Evolutionary conservation across 371 early-diverging fungal species (phyloP), one percentile per base, ranked within the genome.

Genomic region (Sporodiniella umbellata): DNA sequence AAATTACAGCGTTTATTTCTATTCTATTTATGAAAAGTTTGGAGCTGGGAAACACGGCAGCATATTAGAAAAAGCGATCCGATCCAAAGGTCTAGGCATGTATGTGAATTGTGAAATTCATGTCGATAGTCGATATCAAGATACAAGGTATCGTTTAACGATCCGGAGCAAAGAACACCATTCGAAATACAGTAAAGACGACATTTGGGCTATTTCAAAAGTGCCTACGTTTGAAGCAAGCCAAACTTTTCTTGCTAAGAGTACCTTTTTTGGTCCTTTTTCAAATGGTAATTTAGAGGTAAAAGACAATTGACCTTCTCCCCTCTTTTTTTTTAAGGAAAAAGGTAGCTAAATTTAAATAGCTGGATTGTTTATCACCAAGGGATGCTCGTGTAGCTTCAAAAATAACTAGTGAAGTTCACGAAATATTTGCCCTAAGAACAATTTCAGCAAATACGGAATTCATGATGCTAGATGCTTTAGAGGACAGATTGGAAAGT

Each of bases 391-490:
- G 63, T 37, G 51, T 68, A 1, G 69, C 79, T 1, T 25, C 56
- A 4, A 55, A 54, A 4, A 23, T 74, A 4, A 26, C 62, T 21
- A 42, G 31, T 12, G 54, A 58, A 2, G 24, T 46, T 4, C 52
- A 51, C 0, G 17, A 46, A 6, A 76, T 85, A 1, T 81, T 74
- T 50, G 89, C 87, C 0, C 63, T 92, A 18, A 79, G 88, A 4
- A 78, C 80, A 1, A 62, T 86, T 22, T 79, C 85, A 28, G 84
- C 85, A 12, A 82, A 78, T 53, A 76, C 81, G 4, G 92, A 91
- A 47, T 80, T 87, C 50, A 74, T 89, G 66, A 86, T 89, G 88
- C 54, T 88, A 17, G 83, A 87, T 53, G 74, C 78, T 7, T 48
- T 86, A 22, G 60, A 70, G 11, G 70, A 67, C 1, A 46, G 44